A percentile compares a stretch with the other conserved stretches of the same genome.
phyloP scores from a whole-genome alignment of 2,329 filamentous ascomycete species.

The Polychaeton citri region DNA sequence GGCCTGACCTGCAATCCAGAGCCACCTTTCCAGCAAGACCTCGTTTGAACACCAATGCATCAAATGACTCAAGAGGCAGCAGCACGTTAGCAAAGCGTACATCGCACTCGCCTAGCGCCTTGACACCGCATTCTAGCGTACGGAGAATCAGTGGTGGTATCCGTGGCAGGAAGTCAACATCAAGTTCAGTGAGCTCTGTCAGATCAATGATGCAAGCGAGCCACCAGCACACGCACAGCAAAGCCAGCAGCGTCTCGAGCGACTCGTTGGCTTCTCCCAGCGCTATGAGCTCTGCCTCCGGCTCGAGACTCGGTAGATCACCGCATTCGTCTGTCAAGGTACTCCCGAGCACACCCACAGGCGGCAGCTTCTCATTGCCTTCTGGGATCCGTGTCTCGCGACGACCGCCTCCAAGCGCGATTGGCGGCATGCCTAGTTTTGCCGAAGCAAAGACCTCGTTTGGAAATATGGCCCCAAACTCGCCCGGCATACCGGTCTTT shows the following conservation, averaged over 20 bases:
- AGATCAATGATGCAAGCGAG: slow-evolving; percentile 81
- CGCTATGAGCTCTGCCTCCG: slow-evolving; percentile 37
- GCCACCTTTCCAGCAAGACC: slow-evolving; percentile 28
- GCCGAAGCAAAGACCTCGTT: slow-evolving; percentile 13
- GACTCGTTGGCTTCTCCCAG: slow-evolving; percentile 45
- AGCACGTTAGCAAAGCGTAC: slow-evolving; percentile 46
- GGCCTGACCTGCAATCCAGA: slow-evolving; percentile 25
- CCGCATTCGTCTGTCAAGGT: slow-evolving; percentile 90
- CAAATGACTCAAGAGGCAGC: slow-evolving; percentile 18
- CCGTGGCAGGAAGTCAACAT: slow-evolving; percentile 86
- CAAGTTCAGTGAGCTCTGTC: slow-evolving; percentile 84
- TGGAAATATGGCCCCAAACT: slow-evolving; percentile 37
- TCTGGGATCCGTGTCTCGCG: slow-evolving; percentile 61
- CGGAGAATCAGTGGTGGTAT: slow-evolving; percentile 72
- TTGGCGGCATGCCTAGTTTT: slow-evolving; percentile 17
- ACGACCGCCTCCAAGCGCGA: slow-evolving; percentile 17
- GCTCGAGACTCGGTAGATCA: slow-evolving; percentile 50
- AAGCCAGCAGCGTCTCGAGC: slow-evolving; percentile 85
- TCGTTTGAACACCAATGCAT: slow-evolving; percentile 28
- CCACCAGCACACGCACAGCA: slow-evolving; percentile 68
- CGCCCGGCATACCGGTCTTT: slow-evolving; percentile 52
- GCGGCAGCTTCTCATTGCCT: slow-evolving; percentile 50
- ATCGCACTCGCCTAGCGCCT: slow-evolving; percentile 71
- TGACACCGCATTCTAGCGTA: slow-evolving; percentile 79
- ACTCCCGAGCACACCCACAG: slow-evolving; percentile 76